Conservation (phyloP, 768 basidiomycete species). For the Infundibulicybe gibba region DNA sequence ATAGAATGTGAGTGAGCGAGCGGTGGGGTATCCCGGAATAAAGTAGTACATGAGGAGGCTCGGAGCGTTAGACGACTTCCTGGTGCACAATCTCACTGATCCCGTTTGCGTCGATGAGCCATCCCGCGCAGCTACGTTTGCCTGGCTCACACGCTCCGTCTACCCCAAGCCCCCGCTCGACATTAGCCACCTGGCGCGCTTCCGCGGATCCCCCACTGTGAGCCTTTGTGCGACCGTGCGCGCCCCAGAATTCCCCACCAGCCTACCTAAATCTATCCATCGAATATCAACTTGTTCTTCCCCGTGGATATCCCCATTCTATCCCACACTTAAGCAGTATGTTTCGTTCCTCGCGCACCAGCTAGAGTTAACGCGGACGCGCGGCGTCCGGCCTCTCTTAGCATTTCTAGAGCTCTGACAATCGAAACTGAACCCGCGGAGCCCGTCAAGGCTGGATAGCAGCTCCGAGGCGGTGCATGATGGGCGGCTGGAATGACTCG, state of each 20-base stretch:
- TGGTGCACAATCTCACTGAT: constrained; percentile 23
- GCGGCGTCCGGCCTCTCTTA: no score
- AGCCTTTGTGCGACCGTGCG: constrained; percentile 51
- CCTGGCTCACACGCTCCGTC: constrained; percentile 5
- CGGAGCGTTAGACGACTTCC: constrained; percentile 18
- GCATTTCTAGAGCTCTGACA: no score
- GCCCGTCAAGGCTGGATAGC: no score
- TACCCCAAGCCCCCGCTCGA: constrained; percentile 27
- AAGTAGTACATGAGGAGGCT: background rate
- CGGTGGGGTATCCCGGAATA: background rate
- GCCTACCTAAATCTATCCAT: no score
- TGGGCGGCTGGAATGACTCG: no score
- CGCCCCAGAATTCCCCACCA: constrained; percentile 41
- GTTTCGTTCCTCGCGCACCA: no score
- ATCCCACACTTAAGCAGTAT: no score
- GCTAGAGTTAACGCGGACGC: no score
- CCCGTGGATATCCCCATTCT: no score
- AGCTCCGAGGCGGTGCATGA: no score
- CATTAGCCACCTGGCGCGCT: constrained; percentile 65
- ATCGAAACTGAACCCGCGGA: no score
- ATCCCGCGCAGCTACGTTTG: constrained; percentile 17
- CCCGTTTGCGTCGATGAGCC: constrained; percentile 22
- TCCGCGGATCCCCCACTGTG: constrained; percentile 65
- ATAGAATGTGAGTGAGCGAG: background rate
- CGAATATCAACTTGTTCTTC: no score